These are phyloP conservation scores for Lactarius evosmus DNA, from an alignment of 768 basidiomycete genomes.

Conservation along the genomic window DNA sequence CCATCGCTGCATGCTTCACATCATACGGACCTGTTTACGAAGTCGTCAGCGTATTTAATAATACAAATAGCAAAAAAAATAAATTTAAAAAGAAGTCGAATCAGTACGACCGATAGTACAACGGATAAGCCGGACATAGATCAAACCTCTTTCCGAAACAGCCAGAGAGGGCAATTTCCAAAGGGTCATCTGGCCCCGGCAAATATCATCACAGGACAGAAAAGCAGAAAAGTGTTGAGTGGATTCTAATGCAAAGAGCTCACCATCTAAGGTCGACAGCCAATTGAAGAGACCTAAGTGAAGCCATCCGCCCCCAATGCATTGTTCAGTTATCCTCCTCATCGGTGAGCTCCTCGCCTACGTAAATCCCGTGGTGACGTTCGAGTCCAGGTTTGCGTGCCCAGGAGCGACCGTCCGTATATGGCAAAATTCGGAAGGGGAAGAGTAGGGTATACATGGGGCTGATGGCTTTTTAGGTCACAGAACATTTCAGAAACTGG, in stretches of 20 bases:
- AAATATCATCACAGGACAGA: constrained; percentile 51
- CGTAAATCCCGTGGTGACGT: constrained; percentile 57
- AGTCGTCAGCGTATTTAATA: neutral
- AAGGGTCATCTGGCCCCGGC: constrained; percentile 91
- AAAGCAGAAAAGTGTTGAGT: constrained; percentile 14
- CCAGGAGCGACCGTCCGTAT: constrained; percentile 83
- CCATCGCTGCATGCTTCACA: neutral
- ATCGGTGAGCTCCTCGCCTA: constrained; percentile 86
- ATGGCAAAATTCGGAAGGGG: constrained; percentile 75
- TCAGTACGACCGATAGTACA: constrained; percentile 14
- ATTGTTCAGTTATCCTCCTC: constrained; percentile 47
- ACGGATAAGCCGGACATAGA: constrained; percentile 53
- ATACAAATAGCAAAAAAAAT: too few relatives aligned
- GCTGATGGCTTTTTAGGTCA: constrained; percentile 40
- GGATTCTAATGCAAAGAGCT: constrained; percentile 6
- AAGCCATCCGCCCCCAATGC: neutral
- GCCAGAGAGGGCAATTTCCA: constrained; percentile 32
- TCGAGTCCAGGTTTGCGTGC: constrained; percentile 64
- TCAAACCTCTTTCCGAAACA: constrained; percentile 46
- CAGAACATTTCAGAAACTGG: neutral
- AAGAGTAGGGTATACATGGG: constrained; percentile 76
- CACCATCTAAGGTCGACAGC: neutral
- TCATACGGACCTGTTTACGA: neutral
- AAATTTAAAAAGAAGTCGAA: neutral
- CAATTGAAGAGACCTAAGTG: neutral